A percentile compares a stretch with the other conserved stretches of the same genome.
Conservation (phyloP, 768 basidiomycete species). For the Leccinellum luteum region DNA sequence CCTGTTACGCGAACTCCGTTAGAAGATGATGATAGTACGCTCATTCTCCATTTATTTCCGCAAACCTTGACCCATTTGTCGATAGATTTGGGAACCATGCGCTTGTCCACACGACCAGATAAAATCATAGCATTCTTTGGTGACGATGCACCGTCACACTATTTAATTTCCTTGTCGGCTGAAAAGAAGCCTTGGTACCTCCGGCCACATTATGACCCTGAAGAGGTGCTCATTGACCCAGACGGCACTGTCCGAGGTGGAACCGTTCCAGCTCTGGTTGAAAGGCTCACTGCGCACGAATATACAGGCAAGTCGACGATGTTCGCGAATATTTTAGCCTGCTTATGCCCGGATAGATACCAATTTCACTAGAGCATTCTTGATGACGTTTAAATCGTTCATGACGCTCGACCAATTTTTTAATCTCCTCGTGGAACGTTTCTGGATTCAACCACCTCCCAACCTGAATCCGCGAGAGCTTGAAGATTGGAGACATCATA, state of each 20-base stretch:
- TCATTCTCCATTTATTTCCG: background rate
- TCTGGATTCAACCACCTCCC: constrained; percentile 52
- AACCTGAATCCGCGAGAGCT: constrained; percentile 42
- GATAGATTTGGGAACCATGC: constrained; percentile 15
- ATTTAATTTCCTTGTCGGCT: constrained; percentile 38
- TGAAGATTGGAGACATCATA: constrained; percentile 53
- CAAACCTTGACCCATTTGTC: background rate
- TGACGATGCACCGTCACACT: constrained; percentile 45
- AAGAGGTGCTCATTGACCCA: constrained; percentile 60
- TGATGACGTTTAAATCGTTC: constrained; percentile 71
- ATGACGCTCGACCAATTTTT: constrained; percentile 55
- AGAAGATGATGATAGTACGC: constrained; percentile 21
- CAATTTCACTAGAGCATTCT: constrained; percentile 57
- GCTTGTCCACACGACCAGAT: constrained; percentile 21
- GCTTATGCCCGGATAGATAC: constrained; percentile 39
- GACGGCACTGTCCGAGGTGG: constrained; percentile 64
- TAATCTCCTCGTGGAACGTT: constrained; percentile 52
- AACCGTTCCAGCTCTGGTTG: constrained; percentile 57
- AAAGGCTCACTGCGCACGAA: constrained; percentile 65
- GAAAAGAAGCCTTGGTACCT: constrained; percentile 59
- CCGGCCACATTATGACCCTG: constrained; percentile 49
- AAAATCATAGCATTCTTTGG: constrained; percentile 56
- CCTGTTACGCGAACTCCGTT: background rate
- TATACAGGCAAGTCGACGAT: constrained; percentile 44
- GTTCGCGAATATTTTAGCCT: background rate